Evolutionary conservation across 345 rosid species (phyloP).

Genomic region (Citrus glauca): DNA sequence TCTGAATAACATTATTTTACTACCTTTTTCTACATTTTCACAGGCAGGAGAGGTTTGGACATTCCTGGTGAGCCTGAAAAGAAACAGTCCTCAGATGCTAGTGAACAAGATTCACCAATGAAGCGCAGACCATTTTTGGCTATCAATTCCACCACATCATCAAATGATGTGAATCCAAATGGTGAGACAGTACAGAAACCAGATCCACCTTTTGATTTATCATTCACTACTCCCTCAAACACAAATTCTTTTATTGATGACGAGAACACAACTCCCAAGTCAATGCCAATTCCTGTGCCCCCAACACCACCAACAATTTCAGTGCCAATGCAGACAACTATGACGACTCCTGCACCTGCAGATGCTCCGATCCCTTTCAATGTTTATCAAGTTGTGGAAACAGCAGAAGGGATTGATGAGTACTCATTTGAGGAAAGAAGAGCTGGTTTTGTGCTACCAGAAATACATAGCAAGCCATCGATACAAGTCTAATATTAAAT

Average conservation of each 20-base stretch:
- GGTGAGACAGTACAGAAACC: constrained; percentile 33
- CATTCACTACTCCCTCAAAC: constrained; percentile 53
- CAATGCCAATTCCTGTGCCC: constrained; percentile 51
- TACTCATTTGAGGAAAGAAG: constrained; percentile 90
- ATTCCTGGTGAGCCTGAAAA: constrained; percentile 55
- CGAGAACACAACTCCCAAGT: constrained; percentile 64
- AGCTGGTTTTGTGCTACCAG: constrained; percentile 68
- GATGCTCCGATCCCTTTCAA: constrained; percentile 18
- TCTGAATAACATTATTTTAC: background rate
- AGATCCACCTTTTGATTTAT: constrained; percentile 18
- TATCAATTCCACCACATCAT: constrained; percentile 47
- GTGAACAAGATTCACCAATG: constrained; percentile 62
- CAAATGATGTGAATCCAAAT: constrained; percentile 26
- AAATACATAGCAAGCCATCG: constrained; percentile 26
- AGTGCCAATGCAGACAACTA: constrained; percentile 68
- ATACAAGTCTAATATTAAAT: constrained; percentile 41
- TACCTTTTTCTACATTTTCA: background rate
- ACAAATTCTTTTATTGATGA: constrained; percentile 34
- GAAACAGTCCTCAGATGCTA: constrained; percentile 52
- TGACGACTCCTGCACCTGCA: constrained; percentile 46
- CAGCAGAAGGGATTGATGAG: constrained; percentile 57
- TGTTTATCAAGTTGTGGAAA: constrained; percentile 30
- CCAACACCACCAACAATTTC: constrained; percentile 64
- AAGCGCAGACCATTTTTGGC: constrained; percentile 87
- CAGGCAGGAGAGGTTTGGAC: constrained; percentile 69